Conservation (phyloP, 2,329 filamentous ascomycete genomes). For the Penicillium psychrosexuale region DNA sequence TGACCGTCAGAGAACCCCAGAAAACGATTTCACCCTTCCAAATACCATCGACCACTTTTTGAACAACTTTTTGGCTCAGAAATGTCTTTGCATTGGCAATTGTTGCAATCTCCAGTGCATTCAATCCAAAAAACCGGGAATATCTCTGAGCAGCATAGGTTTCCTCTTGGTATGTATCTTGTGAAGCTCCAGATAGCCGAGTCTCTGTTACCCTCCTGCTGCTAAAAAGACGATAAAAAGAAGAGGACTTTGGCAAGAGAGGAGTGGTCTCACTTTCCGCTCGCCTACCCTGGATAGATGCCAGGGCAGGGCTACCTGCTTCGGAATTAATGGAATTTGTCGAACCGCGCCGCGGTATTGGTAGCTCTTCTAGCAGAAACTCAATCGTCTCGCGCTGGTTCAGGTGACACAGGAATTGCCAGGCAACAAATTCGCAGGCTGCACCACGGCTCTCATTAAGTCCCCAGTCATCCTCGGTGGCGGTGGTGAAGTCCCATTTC, state of each 20-base stretch:
- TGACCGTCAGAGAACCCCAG: slow-evolving; percentile 73
- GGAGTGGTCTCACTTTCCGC: slow-evolving; percentile 29
- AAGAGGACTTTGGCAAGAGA: slow-evolving; percentile 26
- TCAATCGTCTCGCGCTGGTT: slow-evolving; percentile 58
- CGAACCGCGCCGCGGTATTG: slow-evolving; percentile 19
- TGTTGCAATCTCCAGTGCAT: slow-evolving; percentile 81
- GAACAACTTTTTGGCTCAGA: slow-evolving; percentile 73
- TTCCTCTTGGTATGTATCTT: slow-evolving; percentile 41
- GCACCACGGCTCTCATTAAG: slow-evolving; percentile 56
- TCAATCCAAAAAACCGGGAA: slow-evolving; percentile 71
- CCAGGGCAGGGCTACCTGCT: slow-evolving; percentile 18
- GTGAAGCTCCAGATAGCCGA: slow-evolving; percentile 51
- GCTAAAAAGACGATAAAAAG: slow-evolving; percentile 28
- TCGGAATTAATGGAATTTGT: slow-evolving; percentile 22
- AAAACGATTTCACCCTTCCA: slow-evolving; percentile 86
- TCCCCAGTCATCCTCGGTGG: slow-evolving; percentile 53
- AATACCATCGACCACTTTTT: slow-evolving; percentile 78
- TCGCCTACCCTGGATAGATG: slow-evolving; percentile 5
- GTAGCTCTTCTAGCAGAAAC: slow-evolving; percentile 54
- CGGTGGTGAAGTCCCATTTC: slow-evolving; percentile 55
- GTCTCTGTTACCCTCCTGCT: slow-evolving; percentile 34
- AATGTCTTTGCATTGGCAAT: slow-evolving; percentile 82
- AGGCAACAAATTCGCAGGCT: slow-evolving; percentile 61
- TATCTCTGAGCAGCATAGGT: slow-evolving; percentile 60
- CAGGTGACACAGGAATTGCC: slow-evolving; percentile 57